phyloP scores from a whole-genome alignment of 176 grass and related monocot genomes.

The Sorghum bicolor region Sorghum_bicolor_NCBIv3 NC_012876.2:61097501-61098000 shows the following conservation, averaged over 20 bases:
- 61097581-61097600: conserved; percentile 40
- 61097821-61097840: background rate
- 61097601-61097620: conserved; percentile 80
- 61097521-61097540: conserved; percentile 10
- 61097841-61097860: background rate
- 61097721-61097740: conserved; percentile 90
- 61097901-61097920: background rate
- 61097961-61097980: background rate
- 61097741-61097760: conserved; percentile 59
- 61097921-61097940: background rate
- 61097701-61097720: conserved; percentile 79
- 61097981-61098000: background rate
- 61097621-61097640: conserved; percentile 86
- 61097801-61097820: background rate
- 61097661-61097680: conserved; percentile 83
- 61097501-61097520: conserved; percentile 6
- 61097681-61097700: conserved; percentile 59
- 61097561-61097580: background rate
- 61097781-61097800: background rate
- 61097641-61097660: conserved; percentile 83
- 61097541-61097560: background rate
- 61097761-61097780: background rate
- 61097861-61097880: background rate
- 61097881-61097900: background rate
- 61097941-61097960: background rate